phyloP scores from a whole-genome alignment of 495 filamentous ascomycete species.

The Daldinia childiae region DNA sequence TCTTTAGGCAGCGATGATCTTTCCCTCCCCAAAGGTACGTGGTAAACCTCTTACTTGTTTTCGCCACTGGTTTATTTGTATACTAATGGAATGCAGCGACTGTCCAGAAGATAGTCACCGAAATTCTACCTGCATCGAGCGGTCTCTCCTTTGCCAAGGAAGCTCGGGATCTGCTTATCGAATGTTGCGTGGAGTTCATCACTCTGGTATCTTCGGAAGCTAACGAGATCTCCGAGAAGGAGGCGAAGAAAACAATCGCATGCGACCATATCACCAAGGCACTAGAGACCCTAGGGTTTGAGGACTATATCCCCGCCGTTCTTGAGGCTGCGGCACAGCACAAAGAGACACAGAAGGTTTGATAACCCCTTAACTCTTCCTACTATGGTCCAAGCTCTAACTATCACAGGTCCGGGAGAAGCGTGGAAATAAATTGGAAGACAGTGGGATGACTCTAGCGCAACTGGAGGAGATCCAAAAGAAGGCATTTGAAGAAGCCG shows the following conservation, averaged over 20 bases:
- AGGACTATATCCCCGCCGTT: slow-evolving; percentile 87
- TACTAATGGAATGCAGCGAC: slow-evolving; percentile 68
- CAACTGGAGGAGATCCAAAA: slow-evolving; percentile 88
- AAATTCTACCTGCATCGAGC: slow-evolving; percentile 81
- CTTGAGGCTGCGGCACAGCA: slow-evolving; percentile 89
- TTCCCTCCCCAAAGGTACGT: slow-evolving; percentile 89
- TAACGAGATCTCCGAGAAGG: slow-evolving; percentile 97
- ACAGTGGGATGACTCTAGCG: slow-evolving; percentile 88
- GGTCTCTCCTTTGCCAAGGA: slow-evolving; percentile 84
- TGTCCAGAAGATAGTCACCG: slow-evolving; percentile 95
- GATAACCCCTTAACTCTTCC: slow-evolving; percentile 29
- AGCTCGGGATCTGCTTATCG: slow-evolving; percentile 92
- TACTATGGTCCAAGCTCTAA: slow-evolving; percentile 13
- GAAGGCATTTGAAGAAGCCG: slow-evolving; percentile 86
- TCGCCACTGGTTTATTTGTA: background rate
- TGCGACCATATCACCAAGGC: slow-evolving; percentile 96
- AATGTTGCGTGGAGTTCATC: slow-evolving; percentile 99
- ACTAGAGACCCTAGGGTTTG: slow-evolving; percentile 86
- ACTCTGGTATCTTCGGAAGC: slow-evolving; percentile 96
- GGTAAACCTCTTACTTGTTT: background rate
- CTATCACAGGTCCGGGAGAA: slow-evolving; percentile 83
- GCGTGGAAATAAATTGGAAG: slow-evolving; percentile 95
- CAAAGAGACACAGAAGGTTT: slow-evolving; percentile 89
- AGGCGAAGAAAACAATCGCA: slow-evolving; percentile 98
- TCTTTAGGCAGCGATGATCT: slow-evolving; percentile 85